phyloP scores from a whole-genome alignment of 2,329 filamentous ascomycete species.

The Aureobasidium sp. region DNA sequence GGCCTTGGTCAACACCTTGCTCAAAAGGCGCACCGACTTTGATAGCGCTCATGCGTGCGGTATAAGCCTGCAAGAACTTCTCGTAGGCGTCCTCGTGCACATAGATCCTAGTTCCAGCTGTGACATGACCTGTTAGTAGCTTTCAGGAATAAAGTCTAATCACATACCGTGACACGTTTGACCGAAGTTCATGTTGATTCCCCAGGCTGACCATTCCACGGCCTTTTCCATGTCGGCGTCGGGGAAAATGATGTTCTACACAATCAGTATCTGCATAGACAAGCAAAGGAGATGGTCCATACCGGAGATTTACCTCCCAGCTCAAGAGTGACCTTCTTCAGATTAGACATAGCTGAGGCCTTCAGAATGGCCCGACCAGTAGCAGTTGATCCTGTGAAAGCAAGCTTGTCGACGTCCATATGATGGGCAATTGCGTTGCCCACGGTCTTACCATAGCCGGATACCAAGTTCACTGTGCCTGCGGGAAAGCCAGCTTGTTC shows the following conservation, averaged over 20 bases:
- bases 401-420: constrained; percentile 77
- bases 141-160: no score
- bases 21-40: constrained; percentile 77
- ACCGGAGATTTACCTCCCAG: constrained; percentile 75
- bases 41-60: constrained; percentile 65
- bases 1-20: constrained; percentile 75
- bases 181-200: constrained; percentile 53
- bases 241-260: constrained; percentile 72
- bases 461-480: constrained; percentile 69
- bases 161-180: no score
- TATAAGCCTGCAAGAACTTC: constrained; percentile 75
- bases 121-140: no score
- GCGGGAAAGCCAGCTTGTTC: constrained; percentile 73
- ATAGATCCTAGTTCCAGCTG: constrained; percentile 76
- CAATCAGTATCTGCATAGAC: no score
- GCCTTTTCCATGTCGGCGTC: constrained; percentile 71
- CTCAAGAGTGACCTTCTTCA: constrained; percentile 77
- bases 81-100: constrained; percentile 84
- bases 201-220: constrained; percentile 67
- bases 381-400: constrained; percentile 71
- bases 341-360: constrained; percentile 66
- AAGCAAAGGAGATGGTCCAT: no score
- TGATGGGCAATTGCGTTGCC: constrained; percentile 69
- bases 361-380: constrained; percentile 74
- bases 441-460: constrained; percentile 69